Conservation (phyloP, 139 green algal species). For the Pleodorina starrii region DNA sequence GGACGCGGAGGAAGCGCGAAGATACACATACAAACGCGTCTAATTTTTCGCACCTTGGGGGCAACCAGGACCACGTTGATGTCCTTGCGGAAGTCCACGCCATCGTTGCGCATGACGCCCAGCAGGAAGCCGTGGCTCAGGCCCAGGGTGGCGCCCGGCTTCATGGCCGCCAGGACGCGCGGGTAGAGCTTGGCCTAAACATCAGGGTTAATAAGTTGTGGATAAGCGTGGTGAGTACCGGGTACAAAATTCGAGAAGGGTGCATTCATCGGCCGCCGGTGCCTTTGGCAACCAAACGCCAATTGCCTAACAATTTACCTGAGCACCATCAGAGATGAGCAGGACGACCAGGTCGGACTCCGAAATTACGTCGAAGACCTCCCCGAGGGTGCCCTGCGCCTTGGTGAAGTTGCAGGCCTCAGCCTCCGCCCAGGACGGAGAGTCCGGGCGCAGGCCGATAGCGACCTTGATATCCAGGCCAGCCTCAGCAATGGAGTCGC, state of each 20-base stretch:
- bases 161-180: conserved; percentile 96
- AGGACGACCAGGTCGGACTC: conserved; percentile 95
- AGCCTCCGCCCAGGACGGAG: conserved; percentile 89
- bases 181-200: conserved; percentile 96
- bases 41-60: conserved; percentile 85
- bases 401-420: conserved; percentile 91
- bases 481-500: conserved; percentile 89
- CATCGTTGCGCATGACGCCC: conserved; percentile 95
- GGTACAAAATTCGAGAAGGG: too few species aligned
- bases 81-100: conserved; percentile 95
- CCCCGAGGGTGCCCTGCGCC: conserved; percentile 93
- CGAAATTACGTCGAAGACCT: conserved; percentile 94
- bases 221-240: too few species aligned
- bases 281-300: too few species aligned
- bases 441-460: conserved; percentile 93
- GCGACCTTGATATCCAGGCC: conserved; percentile 93
- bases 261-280: too few species aligned
- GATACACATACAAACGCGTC: too few species aligned
- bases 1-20: too few species aligned
- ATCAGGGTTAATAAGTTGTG: too few species aligned
- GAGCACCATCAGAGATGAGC: conserved; percentile 98
- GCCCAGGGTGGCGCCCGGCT: conserved; percentile 96
- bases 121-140: conserved; percentile 99
- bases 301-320: conserved; percentile 81
- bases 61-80: conserved; percentile 99